These are phyloP conservation scores for Auricularia sp. DNA, from an alignment of 768 basidiomycete species.

Conservation along the genomic window DNA sequence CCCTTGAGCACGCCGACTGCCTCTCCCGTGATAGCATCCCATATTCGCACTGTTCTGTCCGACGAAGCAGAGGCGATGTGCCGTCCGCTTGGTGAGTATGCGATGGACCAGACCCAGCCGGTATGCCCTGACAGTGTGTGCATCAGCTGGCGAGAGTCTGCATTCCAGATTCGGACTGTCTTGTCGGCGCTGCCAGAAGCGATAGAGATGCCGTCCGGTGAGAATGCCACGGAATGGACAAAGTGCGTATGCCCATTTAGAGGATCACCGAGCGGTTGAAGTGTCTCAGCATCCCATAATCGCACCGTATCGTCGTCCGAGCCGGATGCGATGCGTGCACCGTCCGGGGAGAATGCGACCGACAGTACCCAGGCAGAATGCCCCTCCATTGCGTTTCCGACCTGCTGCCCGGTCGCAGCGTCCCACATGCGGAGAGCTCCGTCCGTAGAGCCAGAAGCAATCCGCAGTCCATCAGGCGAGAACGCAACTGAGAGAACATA, in stretches of 20 bases:
- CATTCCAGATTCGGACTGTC: slow-evolving; percentile 21
- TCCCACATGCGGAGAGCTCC: too few species aligned
- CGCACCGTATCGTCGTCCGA: too few species aligned
- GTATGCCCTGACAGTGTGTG: slow-evolving; percentile 4
- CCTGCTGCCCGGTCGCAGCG: too few species aligned
- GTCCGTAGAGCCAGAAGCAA: too few species aligned
- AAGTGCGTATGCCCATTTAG: slow-evolving; percentile 6
- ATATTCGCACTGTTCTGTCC: slow-evolving; percentile 21
- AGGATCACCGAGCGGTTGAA: slow-evolving; percentile 6
- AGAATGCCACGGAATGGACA: not conserved
- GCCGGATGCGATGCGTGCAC: too few species aligned
- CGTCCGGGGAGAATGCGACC: too few species aligned
- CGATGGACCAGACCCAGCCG: slow-evolving; percentile 9
- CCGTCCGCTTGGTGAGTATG: slow-evolving; percentile 19
- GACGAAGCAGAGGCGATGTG: slow-evolving; percentile 19
- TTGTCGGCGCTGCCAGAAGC: slow-evolving; percentile 16
- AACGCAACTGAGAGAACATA: too few species aligned
- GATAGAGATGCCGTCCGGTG: slow-evolving; percentile 4
- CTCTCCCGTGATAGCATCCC: slow-evolving; percentile 21
- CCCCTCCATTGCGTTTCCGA: too few species aligned
- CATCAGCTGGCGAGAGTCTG: slow-evolving; percentile 2
- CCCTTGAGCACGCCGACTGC: slow-evolving; percentile 16
- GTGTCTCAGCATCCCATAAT: slow-evolving; percentile 3
- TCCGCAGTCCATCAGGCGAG: too few species aligned
- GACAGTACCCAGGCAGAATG: too few species aligned